A percentile compares a stretch with the other conserved stretches of the same genome.
phyloP scores from a whole-genome alignment of 176 grass and related monocot genomes.

The Ananas comosus region DNA sequence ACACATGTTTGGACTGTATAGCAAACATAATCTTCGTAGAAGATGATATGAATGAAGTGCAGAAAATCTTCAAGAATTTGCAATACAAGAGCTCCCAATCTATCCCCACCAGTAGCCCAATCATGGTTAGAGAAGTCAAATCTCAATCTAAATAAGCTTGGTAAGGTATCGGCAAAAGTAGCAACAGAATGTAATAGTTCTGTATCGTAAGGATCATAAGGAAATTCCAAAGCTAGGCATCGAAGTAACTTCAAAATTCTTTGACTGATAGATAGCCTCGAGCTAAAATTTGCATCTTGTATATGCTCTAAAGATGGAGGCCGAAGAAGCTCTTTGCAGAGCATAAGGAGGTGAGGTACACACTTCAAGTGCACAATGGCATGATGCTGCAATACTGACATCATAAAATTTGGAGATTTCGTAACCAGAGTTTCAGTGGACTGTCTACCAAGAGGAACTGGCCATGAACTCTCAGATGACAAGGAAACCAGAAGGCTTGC shows the following conservation, averaged over 20 bases:
- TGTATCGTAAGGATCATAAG: conserved; percentile 41
- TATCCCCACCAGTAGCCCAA: conserved; percentile 38
- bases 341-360: conserved; percentile 51
- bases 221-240: conserved; percentile 46
- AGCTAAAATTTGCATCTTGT: conserved; percentile 62
- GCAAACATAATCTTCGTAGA: conserved; percentile 47
- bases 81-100: conserved; percentile 52
- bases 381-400: conserved; percentile 53
- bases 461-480: conserved; percentile 51
- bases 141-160: conserved; percentile 56
- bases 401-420: conserved; percentile 45
- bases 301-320: conserved; percentile 36
- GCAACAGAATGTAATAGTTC: conserved; percentile 46
- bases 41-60: conserved; percentile 52
- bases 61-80: conserved; percentile 86
- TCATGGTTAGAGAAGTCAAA: conserved; percentile 68
- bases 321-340: conserved; percentile 59
- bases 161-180: conserved; percentile 54
- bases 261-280: conserved; percentile 70
- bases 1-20: conserved; percentile 57
- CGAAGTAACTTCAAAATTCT: conserved; percentile 68
- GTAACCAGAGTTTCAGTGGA: conserved; percentile 27
- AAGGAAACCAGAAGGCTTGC: conserved; percentile 45
- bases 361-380: conserved; percentile 53
- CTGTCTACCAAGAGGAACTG: conserved; percentile 32